Conservation (phyloP, 1,284 basidiomycete genomes). For the Earliella scabrosa region DNA sequence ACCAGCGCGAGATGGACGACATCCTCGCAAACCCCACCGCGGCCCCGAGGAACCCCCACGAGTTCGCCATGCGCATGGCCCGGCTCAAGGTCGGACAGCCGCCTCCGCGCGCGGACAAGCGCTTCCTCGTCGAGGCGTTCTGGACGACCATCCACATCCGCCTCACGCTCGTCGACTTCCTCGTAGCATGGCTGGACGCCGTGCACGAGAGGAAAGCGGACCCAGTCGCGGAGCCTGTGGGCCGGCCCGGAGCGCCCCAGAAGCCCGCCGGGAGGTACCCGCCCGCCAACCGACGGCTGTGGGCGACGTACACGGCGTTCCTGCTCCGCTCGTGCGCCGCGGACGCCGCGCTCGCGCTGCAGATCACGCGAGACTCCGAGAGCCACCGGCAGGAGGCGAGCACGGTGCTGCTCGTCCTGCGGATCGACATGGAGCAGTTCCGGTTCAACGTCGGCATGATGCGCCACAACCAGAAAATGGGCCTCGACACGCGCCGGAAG, state of each 20-base stretch:
- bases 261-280: slow-evolving; percentile 24
- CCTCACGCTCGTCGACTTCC: slow-evolving; percentile 44
- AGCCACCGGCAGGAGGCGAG: slow-evolving; percentile 41
- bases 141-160: slow-evolving; percentile 51
- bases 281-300: slow-evolving; percentile 29
- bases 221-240: no score
- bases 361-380: slow-evolving; percentile 40
- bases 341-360: slow-evolving; percentile 48
- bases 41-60: slow-evolving; percentile 44
- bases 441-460: slow-evolving; percentile 45
- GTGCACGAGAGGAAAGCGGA: slow-evolving; percentile 7
- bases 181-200: slow-evolving; percentile 22
- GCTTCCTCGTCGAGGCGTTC: slow-evolving; percentile 60
- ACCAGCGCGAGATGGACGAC: slow-evolving; percentile 49
- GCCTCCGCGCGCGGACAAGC: slow-evolving; percentile 54
- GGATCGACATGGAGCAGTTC: slow-evolving; percentile 41
- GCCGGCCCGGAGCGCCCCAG: no score
- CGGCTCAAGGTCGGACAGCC: slow-evolving; percentile 54
- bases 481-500: slow-evolving; percentile 15
- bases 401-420: slow-evolving; percentile 41
- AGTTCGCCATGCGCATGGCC: slow-evolving; percentile 51
- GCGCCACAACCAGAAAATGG: slow-evolving; percentile 37
- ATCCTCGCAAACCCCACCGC: slow-evolving; percentile 37
- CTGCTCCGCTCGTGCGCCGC: slow-evolving; percentile 43
- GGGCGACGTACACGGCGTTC: slow-evolving; percentile 45